Percentiles rank a stretch among this genome's conserved stretches.
These are phyloP conservation scores for Starmerella cellae DNA, from an alignment of 805 yeast genomes.

Conservation along the genomic window DNA sequence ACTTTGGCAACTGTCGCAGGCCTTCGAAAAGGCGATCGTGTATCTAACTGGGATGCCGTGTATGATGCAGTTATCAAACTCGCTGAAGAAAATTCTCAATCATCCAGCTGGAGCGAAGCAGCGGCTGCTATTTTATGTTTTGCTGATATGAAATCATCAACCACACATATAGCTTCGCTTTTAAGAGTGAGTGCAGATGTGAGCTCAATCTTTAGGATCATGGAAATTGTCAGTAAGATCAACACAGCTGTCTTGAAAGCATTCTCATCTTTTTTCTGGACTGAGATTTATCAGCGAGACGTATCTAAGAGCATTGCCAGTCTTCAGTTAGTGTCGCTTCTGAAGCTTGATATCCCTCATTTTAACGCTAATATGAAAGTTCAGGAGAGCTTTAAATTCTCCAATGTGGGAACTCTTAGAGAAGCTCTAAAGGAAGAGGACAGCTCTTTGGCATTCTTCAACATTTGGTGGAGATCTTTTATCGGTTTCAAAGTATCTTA, in stretches of 20 bases:
- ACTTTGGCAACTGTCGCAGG: conserved; percentile 25
- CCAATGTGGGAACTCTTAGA: not conserved
- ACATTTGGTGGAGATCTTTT: not conserved
- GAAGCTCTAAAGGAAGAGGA: conserved; percentile 15
- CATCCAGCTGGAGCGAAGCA: conserved; percentile 13
- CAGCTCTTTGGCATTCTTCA: not conserved
- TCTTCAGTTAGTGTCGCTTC: not conserved
- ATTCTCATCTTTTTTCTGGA: not conserved
- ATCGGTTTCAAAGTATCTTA: not conserved
- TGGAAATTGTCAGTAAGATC: not conserved
- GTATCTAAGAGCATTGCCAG: not conserved
- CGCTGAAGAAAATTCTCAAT: not conserved
- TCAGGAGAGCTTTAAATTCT: not conserved
- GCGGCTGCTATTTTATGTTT: conserved; percentile 4
- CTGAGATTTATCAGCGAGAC: not conserved
- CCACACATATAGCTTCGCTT: not conserved
- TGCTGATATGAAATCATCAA: not conserved
- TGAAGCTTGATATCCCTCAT: not conserved
- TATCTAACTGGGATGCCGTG: conserved; percentile 24
- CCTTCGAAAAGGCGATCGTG: conserved; percentile 29
- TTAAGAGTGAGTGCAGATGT: not conserved
- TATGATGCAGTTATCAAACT: conserved; percentile 4
- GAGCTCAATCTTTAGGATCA: not conserved
- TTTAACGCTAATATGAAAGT: not conserved
- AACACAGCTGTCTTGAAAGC: not conserved